Conservation (phyloP, 768 basidiomycete genomes). For the Leucocoprinus birnbaumii region DNA sequence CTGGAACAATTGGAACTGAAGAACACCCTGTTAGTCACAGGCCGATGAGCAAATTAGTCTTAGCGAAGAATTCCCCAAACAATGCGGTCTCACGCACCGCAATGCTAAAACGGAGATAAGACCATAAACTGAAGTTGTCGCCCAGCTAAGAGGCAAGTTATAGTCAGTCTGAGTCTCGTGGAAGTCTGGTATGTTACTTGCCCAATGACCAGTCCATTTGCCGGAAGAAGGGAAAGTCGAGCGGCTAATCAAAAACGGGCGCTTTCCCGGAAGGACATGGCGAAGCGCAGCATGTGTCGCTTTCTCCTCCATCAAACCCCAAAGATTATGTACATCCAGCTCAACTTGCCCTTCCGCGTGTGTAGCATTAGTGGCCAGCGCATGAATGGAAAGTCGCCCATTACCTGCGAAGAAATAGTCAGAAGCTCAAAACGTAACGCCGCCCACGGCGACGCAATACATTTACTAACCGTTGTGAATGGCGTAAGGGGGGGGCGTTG, state of each 20-base stretch:
- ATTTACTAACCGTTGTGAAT: slow-evolving; percentile 63
- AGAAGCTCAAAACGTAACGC: background rate
- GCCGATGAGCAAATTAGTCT: slow-evolving; percentile 6
- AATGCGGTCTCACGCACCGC: slow-evolving; percentile 25
- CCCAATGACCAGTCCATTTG: slow-evolving; percentile 74
- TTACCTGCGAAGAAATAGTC: slow-evolving; percentile 29
- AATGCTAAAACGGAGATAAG: slow-evolving; percentile 66
- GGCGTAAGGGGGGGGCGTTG: slow-evolving; percentile 58
- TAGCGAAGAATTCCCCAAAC: background rate
- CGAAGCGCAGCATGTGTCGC: slow-evolving; percentile 60
- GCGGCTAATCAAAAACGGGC: slow-evolving; percentile 71
- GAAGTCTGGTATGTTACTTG: slow-evolving; percentile 22
- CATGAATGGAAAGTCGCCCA: slow-evolving; percentile 49
- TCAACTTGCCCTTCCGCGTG: slow-evolving; percentile 61
- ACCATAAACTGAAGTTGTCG: slow-evolving; percentile 76
- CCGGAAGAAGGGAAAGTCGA: slow-evolving; percentile 70
- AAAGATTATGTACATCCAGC: slow-evolving; percentile 68
- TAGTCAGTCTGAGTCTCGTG: slow-evolving; percentile 13
- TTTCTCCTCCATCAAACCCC: slow-evolving; percentile 69
- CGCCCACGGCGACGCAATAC: background rate
- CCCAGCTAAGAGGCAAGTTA: slow-evolving; percentile 47
- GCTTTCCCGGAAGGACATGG: slow-evolving; percentile 49
- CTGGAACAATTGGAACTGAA: slow-evolving; percentile 84
- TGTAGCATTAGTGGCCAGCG: slow-evolving; percentile 71
- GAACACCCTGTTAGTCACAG: slow-evolving; percentile 48